Conservation (phyloP, 1,284 basidiomycete species). For the Trichosporon ovoides region DNA sequence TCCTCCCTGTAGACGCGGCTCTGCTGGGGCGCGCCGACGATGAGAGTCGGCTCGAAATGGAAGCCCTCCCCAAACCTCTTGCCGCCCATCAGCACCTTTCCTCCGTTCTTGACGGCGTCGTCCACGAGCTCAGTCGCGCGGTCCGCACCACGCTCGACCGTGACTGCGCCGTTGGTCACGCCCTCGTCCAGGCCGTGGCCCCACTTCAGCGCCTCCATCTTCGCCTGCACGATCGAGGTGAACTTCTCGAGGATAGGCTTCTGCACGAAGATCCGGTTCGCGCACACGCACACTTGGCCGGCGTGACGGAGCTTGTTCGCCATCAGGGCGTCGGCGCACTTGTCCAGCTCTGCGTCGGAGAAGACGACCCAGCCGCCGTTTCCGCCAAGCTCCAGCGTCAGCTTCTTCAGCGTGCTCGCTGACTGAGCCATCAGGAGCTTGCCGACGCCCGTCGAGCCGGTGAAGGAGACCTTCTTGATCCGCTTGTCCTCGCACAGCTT, state of each 20-base stretch:
- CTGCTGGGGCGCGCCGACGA: slow-evolving; percentile 67
- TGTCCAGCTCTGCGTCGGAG: slow-evolving; percentile 43
- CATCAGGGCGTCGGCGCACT: slow-evolving; percentile 54
- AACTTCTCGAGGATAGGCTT: slow-evolving; percentile 35
- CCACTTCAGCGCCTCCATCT: slow-evolving; percentile 73
- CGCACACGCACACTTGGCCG: slow-evolving; percentile 65
- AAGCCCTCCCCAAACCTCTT: slow-evolving; percentile 52
- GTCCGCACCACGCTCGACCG: slow-evolving; percentile 71
- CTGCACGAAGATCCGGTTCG: slow-evolving; percentile 77
- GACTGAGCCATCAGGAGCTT: slow-evolving; percentile 21
- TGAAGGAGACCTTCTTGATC: slow-evolving; percentile 74
- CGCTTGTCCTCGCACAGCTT: slow-evolving; percentile 30
- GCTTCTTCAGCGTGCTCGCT: slow-evolving; percentile 47
- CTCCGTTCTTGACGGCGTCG: slow-evolving; percentile 72
- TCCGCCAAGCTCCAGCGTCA: slow-evolving; percentile 47
- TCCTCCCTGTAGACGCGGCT: slow-evolving; percentile 66
- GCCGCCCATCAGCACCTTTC: slow-evolving; percentile 78
- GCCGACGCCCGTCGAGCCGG: slow-evolving; percentile 62
- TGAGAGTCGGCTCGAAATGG: slow-evolving; percentile 80
- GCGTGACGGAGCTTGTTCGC: slow-evolving; percentile 79
- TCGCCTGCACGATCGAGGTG: slow-evolving; percentile 23
- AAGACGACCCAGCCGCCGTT: slow-evolving; percentile 46
- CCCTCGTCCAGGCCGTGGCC: slow-evolving; percentile 74
- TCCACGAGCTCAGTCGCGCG: slow-evolving; percentile 79
- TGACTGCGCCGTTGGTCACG: slow-evolving; percentile 78